Evolutionary conservation across 176 grass and related monocot species (phyloP).

Genomic region (Raddia distichophylla): DNA sequence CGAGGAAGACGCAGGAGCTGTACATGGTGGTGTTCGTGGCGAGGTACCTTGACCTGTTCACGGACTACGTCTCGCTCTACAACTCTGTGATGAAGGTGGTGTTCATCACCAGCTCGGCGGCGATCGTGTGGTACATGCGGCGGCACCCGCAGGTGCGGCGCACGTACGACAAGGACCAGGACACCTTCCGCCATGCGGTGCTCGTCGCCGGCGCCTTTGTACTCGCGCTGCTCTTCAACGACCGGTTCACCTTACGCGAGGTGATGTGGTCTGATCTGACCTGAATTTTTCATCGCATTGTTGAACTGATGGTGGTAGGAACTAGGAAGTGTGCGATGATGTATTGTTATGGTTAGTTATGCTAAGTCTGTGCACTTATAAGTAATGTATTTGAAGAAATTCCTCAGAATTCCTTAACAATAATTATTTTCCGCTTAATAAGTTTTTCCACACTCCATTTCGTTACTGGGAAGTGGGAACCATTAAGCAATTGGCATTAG

Average conservation of each 20-base stretch:
- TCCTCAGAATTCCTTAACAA: no score
- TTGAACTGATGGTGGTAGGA: background rate
- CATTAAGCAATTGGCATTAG: background rate
- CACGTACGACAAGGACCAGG: constrained; percentile 86
- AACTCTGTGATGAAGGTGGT: constrained; percentile 95
- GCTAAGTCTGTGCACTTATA: background rate
- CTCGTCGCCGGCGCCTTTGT: constrained; percentile 46
- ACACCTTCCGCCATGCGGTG: constrained; percentile 75
- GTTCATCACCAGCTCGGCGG: constrained; percentile 75
- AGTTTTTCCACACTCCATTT: background rate
- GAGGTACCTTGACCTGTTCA: constrained; percentile 91
- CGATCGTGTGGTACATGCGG: constrained; percentile 98
- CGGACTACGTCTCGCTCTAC: constrained; percentile 83
- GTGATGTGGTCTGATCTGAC: constrained; percentile 40
- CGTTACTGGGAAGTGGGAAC: background rate
- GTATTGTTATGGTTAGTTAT: background rate
- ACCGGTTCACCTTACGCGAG: constrained; percentile 75
- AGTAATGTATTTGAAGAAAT: background rate
- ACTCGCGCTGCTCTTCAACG: constrained; percentile 78
- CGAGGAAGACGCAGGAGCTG: constrained; percentile 97
- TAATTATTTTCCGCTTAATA: background rate
- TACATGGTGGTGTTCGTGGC: constrained; percentile 85
- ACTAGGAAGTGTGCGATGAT: background rate
- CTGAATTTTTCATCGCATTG: constrained; percentile 1
- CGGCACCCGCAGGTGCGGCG: constrained; percentile 73